phyloP scores from a whole-genome alignment of 345 rosid genomes.

The Chamaenerion angustifolium region DNA sequence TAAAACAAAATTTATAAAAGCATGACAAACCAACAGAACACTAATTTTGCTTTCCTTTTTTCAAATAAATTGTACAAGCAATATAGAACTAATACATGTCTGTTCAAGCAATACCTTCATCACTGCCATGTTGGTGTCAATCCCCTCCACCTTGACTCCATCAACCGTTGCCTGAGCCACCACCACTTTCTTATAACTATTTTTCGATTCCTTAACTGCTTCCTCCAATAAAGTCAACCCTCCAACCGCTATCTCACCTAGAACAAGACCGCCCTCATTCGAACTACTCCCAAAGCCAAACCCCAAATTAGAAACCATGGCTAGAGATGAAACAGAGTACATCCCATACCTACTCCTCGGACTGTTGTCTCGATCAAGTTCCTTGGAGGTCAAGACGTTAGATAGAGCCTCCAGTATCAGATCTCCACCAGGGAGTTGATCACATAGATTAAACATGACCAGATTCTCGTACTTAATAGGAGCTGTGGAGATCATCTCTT shows the following conservation, averaged over 20 bases:
- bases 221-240: conserved; percentile 68
- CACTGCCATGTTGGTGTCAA: conserved; percentile 90
- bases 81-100: too few relatives aligned
- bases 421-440: conserved; percentile 97
- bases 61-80: too few relatives aligned
- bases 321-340: conserved; percentile 59
- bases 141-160: conserved; percentile 87
- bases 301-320: conserved; percentile 71
- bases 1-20: not conserved
- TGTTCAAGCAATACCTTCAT: conserved; percentile 59
- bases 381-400: conserved; percentile 43
- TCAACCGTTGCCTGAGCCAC: conserved; percentile 73
- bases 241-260: conserved; percentile 86
- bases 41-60: too few relatives aligned
- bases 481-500: conserved; percentile 37
- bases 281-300: conserved; percentile 45
- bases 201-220: conserved; percentile 65
- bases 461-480: conserved; percentile 33
- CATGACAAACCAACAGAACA: not conserved
- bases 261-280: conserved; percentile 36
- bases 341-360: conserved; percentile 33
- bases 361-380: conserved; percentile 28
- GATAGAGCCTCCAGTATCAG: conserved; percentile 81
- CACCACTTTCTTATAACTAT: conserved; percentile 62
- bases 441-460: conserved; percentile 82